These are phyloP conservation scores for Hydnomerulius pinastri DNA, from an alignment of 768 basidiomycete genomes.

Conservation along the genomic window DNA sequence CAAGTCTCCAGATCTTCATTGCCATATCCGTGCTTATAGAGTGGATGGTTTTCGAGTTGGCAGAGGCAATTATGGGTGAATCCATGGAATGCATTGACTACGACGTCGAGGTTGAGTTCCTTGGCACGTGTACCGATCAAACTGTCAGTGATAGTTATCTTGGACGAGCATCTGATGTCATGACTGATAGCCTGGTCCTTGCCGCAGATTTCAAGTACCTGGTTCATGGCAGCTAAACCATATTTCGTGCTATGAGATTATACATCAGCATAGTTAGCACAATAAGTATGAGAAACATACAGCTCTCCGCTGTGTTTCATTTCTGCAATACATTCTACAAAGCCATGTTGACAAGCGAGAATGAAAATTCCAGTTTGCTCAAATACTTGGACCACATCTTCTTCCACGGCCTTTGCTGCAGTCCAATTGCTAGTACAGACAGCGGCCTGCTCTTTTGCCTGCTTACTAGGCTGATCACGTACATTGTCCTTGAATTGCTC, in stretches of 20 bases:
- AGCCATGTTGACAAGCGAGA: slow-evolving; percentile 35
- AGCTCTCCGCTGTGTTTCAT: slow-evolving; percentile 39
- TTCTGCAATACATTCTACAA: slow-evolving; percentile 32
- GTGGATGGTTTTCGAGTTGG: slow-evolving; percentile 16
- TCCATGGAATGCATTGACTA: slow-evolving; percentile 23
- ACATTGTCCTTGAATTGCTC: slow-evolving; percentile 23
- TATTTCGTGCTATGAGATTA: neutral
- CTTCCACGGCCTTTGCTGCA: slow-evolving; percentile 25
- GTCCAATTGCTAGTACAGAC: slow-evolving; percentile 39
- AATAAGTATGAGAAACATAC: too few species aligned
- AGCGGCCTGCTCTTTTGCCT: neutral
- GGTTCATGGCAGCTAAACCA: slow-evolving; percentile 15
- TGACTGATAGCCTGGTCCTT: slow-evolving; percentile 17
- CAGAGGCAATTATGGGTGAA: slow-evolving; percentile 21
- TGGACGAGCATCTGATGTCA: slow-evolving; percentile 31
- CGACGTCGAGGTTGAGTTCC: slow-evolving; percentile 1
- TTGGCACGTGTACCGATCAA: slow-evolving; percentile 14
- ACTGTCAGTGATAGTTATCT: slow-evolving; percentile 13
- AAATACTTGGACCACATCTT: slow-evolving; percentile 38
- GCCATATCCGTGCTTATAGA: slow-evolving; percentile 13
- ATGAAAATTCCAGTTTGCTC: slow-evolving; percentile 40
- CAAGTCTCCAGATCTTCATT: slow-evolving; percentile 20
- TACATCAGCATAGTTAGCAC: neutral
- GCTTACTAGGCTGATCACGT: neutral
- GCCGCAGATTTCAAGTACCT: slow-evolving; percentile 23